Conservation (phyloP, 1,284 basidiomycete genomes). For the Heterobasidion occidentale region DNA sequence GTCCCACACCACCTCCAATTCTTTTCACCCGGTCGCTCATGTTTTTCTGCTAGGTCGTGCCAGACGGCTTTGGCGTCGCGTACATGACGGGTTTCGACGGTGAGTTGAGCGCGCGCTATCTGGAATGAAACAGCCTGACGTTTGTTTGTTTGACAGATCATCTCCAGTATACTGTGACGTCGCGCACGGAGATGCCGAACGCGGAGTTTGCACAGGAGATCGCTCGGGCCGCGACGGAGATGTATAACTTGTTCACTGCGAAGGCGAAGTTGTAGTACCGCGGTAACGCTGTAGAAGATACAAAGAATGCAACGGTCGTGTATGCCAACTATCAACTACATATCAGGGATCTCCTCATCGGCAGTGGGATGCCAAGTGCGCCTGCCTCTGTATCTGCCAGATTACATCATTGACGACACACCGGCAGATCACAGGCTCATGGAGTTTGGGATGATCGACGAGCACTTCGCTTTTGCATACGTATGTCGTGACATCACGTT, state of each 20-base stretch:
- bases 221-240: conserved; percentile 54
- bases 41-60: conserved; percentile 47
- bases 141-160: conserved; percentile 36
- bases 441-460: too few relatives aligned
- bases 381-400: too few relatives aligned
- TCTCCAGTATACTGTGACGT: conserved; percentile 78
- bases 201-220: conserved; percentile 60
- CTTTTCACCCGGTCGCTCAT: not conserved
- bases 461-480: too few relatives aligned
- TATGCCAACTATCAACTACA: too few relatives aligned
- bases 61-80: conserved; percentile 72
- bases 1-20: conserved; percentile 4
- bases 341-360: too few relatives aligned
- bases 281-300: not conserved
- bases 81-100: conserved; percentile 73
- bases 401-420: too few relatives aligned
- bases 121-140: not conserved
- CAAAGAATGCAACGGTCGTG: too few relatives aligned
- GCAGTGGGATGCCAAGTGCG: too few relatives aligned
- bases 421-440: too few relatives aligned
- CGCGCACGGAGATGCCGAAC: conserved; percentile 71
- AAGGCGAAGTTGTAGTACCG: conserved; percentile 15
- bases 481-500: too few relatives aligned
- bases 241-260: conserved; percentile 44
- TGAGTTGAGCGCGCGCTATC: conserved; percentile 16